These are phyloP conservation scores for Clavaria fumosa DNA, from an alignment of 768 basidiomycete genomes.

Conservation along the genomic window DNA sequence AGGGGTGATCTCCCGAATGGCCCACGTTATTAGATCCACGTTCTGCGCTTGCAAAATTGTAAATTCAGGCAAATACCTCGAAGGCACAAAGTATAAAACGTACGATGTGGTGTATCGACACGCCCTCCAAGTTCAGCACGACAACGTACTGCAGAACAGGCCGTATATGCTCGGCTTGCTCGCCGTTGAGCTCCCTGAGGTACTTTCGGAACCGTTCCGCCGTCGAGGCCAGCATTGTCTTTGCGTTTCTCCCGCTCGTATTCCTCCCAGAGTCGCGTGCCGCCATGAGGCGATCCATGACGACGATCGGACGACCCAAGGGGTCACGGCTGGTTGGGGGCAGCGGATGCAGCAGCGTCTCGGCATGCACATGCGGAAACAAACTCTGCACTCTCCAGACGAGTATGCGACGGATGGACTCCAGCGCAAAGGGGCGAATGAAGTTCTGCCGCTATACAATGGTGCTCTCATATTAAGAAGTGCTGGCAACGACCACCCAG, in stretches of 20 bases:
- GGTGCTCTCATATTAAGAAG: too few relatives aligned
- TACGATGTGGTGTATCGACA: conserved; percentile 44
- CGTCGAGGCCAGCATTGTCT: conserved; percentile 29
- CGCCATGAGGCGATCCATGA: too few relatives aligned
- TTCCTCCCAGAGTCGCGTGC: conserved; percentile 29
- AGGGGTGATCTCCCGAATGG: conserved; percentile 48
- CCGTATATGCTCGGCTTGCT: conserved; percentile 11
- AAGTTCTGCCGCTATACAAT: conserved; percentile 47
- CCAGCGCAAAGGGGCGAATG: conserved; percentile 42
- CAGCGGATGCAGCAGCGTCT: conserved; percentile 22
- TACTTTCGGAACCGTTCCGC: conserved; percentile 45
- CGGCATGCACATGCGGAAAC: conserved; percentile 17
- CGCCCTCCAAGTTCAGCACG: conserved; percentile 44
- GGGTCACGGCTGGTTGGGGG: conserved; percentile 40
- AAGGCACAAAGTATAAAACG: conserved; percentile 13
- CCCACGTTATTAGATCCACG: conserved; percentile 48
- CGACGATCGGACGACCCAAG: conserved; percentile 48
- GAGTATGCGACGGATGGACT: conserved; percentile 38
- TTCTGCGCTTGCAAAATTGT: conserved; percentile 24
- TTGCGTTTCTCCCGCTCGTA: conserved; percentile 23
- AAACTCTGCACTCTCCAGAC: conserved; percentile 40
- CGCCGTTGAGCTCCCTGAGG: conserved; percentile 31
- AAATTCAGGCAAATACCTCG: conserved; percentile 4
- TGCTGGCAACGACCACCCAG: too few relatives aligned
- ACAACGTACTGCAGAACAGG: conserved; percentile 52